Evolutionary conservation across 148 eudicot species (phyloP).

Genomic region (Polygonum maritimum): DNA sequence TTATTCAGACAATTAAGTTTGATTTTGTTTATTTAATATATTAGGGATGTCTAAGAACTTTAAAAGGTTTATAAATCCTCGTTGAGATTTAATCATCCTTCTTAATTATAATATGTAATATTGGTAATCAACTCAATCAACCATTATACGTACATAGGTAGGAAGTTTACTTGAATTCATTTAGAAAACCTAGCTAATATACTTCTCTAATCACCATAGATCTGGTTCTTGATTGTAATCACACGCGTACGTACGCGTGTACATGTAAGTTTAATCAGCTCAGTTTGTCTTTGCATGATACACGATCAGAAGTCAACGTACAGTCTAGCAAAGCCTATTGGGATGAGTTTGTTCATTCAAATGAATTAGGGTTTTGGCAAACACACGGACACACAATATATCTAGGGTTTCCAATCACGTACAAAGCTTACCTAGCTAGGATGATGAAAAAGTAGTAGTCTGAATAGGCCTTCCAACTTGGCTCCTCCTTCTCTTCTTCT

Average conservation of each 20-base stretch:
- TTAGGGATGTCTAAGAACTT: too few relatives aligned
- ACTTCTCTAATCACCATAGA: neutral
- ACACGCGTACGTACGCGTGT: neutral
- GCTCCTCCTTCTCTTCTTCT: constrained; percentile 41
- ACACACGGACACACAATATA: neutral
- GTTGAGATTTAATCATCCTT: too few relatives aligned
- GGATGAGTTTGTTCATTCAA: neutral
- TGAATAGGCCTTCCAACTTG: neutral
- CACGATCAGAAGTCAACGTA: neutral
- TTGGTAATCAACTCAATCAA: too few relatives aligned
- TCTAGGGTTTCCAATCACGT: neutral
- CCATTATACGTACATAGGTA: too few relatives aligned
- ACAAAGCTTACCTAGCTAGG: neutral
- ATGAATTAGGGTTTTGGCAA: neutral
- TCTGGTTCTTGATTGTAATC: neutral
- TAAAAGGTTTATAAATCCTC: too few relatives aligned
- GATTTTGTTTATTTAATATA: too few relatives aligned
- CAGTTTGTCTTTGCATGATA: neutral
- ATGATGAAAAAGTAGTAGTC: neutral
- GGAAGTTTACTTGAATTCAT: too few relatives aligned
- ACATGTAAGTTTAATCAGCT: too few relatives aligned
- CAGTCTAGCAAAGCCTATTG: neutral
- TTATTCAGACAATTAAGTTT: too few relatives aligned
- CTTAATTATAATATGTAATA: too few relatives aligned
- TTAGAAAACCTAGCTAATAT: too few relatives aligned